Conservation (phyloP, 129 eudicot species). For the Arctium lappa region DNA sequence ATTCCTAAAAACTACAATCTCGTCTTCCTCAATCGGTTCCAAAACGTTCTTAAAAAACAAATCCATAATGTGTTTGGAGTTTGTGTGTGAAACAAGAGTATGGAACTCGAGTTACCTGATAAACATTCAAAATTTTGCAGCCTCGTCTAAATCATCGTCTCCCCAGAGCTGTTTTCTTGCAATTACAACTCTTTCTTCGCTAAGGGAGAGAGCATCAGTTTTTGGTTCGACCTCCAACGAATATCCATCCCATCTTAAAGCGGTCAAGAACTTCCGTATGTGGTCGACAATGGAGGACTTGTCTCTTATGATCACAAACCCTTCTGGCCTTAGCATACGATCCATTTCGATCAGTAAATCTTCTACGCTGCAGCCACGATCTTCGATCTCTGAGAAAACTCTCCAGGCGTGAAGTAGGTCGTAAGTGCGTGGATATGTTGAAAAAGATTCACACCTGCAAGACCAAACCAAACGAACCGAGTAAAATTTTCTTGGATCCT, state of each 20-base stretch:
- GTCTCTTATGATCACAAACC: slow-evolving; percentile 82
- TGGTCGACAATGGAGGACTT: slow-evolving; percentile 45
- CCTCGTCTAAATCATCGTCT: slow-evolving; percentile 33
- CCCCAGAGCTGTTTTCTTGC: slow-evolving; percentile 75
- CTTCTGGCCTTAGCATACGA: slow-evolving; percentile 83
- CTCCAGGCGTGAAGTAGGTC: slow-evolving; percentile 91
- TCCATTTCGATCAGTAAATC: slow-evolving; percentile 95
- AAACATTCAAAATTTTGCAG: slow-evolving; percentile 31
- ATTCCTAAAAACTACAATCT: background rate
- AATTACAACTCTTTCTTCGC: slow-evolving; percentile 70
- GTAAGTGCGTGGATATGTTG: slow-evolving; percentile 93
- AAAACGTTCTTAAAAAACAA: background rate
- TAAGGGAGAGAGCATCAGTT: slow-evolving; percentile 54
- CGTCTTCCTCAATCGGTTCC: slow-evolving; percentile 6
- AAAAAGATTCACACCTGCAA: slow-evolving; percentile 93
- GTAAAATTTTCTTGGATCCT: background rate
- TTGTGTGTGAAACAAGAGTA: background rate
- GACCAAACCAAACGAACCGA: background rate
- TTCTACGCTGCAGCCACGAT: slow-evolving; percentile 71
- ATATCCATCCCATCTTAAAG: slow-evolving; percentile 78
- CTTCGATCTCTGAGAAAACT: slow-evolving; percentile 63
- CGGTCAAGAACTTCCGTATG: slow-evolving; percentile 53
- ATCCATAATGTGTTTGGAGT: background rate
- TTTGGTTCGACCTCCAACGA: slow-evolving; percentile 78
- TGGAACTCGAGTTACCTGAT: slow-evolving; percentile 26